Base-by-base conservation (phyloP, 1,284 basidiomycete species). In the Cryptococcus maquisensis region DNA sequence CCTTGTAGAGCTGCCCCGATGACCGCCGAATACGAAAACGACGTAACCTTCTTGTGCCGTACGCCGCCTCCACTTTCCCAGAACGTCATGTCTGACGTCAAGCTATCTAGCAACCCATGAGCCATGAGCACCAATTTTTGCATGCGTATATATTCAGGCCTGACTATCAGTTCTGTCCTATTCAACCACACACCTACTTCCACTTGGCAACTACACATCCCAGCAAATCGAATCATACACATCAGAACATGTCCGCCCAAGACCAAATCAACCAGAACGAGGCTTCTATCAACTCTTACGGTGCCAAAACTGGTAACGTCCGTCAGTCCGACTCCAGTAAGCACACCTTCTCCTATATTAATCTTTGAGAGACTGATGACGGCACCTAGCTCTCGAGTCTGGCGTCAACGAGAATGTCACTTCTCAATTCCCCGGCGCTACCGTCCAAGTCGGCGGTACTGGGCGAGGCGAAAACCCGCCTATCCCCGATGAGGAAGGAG, bases 331-430 rank as follows among this genome's bases (percentile, higher is more conserved):
- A 60, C 44, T 64, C 62, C 1, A 56, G 62, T 64, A 45, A 47
- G 62, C 58, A 8, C n/a, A 21, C 36, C 8, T 5, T 35, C 37
- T 12, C 40, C 24, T 12, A 18, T 12, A 3, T 49, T 20, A 20
- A 18, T n/a, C 35, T 39, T 36, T 6, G 28, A 55, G 1, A 37
- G 36, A 16, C 28, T 32, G 28, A 6, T 20, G 39, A 9, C 41
- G 4, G 3, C 23, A 24, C 20, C 12, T 40, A 66, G 62, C 57
- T 5, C 35, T 47, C 51, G 63, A 67, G 20, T 67, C 65, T 2
- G 65, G 65, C 3, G 65, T 67, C 26, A 67, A 67, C 52, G 65
- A 67, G 54, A 53, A 55, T 35, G 65, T 65, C 28, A 62, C 57
- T 4, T 35, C 63, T 18, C 48, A 67, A 16, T 67, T 67, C 54